These are phyloP conservation scores for Seminavis robusta DNA, from an alignment of 108 stramenopile genomes.

Conservation along the genomic window DNA sequence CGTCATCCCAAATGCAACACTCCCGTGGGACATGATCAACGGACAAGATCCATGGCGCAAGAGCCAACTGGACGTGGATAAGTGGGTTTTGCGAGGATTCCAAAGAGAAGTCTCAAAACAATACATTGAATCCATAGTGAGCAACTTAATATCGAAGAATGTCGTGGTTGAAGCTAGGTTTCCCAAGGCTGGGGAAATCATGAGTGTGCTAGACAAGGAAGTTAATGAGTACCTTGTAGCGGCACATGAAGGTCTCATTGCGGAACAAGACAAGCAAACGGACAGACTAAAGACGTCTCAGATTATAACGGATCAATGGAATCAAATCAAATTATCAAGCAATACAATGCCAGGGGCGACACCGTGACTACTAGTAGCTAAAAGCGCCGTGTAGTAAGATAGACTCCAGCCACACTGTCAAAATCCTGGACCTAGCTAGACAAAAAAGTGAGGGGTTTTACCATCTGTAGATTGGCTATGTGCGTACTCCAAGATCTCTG, in stretches of 20 bases:
- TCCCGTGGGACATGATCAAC: slow-evolving; percentile 1
- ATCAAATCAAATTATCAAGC: slow-evolving; percentile 4
- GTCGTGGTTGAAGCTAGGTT: slow-evolving; percentile 32
- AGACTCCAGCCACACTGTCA: not conserved
- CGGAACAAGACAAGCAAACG: not conserved
- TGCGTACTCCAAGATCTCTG: too few species aligned
- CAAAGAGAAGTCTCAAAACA: not conserved
- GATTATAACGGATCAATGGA: not conserved
- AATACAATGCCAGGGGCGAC: slow-evolving; percentile 5
- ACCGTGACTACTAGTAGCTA: slow-evolving; percentile 2
- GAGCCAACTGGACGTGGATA: slow-evolving; percentile 14
- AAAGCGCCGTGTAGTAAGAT: slow-evolving; percentile 12
- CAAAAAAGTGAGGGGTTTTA: slow-evolving; percentile 6
- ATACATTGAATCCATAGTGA: slow-evolving; percentile 17
- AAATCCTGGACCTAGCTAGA: slow-evolving; percentile 15
- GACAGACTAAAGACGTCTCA: not conserved
- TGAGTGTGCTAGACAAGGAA: slow-evolving; percentile 11
- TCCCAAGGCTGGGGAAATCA: slow-evolving; percentile 22
- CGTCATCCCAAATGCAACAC: slow-evolving; percentile 19
- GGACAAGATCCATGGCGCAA: slow-evolving; percentile 30
- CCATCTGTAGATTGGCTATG: not conserved
- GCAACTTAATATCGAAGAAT: slow-evolving; percentile 18
- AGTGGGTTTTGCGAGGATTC: slow-evolving; percentile 24
- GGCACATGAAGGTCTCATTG: not conserved
- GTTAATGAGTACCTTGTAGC: slow-evolving; percentile 8